Evolutionary conservation across 805 yeast genomes (phyloP).

Genomic region (Yueomyces sp.): DNA sequence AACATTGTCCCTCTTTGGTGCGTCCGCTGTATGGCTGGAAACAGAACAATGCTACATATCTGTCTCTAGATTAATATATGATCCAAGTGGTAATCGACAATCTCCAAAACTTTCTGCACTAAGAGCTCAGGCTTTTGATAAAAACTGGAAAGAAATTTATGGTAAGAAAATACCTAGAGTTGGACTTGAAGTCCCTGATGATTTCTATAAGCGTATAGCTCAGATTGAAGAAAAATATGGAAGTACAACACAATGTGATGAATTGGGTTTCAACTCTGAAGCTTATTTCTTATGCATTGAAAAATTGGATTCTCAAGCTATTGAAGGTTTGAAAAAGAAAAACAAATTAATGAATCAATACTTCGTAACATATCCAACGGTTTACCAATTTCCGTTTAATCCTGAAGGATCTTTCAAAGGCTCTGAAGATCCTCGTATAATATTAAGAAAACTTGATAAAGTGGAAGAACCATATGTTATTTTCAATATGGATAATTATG

Average conservation of each 20-base stretch:
- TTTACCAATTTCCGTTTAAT: slow-evolving; percentile 3
- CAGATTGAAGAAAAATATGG: slow-evolving; percentile 12
- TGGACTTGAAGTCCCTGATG: slow-evolving; percentile 14
- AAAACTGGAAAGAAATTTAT: not conserved
- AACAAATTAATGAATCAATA: slow-evolving; percentile 3
- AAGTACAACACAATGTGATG: slow-evolving; percentile 1
- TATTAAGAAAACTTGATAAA: slow-evolving; percentile 1
- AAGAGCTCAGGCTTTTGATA: not conserved
- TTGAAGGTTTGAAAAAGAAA: no score
- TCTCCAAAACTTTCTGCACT: slow-evolving; percentile 1
- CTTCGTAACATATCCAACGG: slow-evolving; percentile 6
- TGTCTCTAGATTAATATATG: slow-evolving; percentile 32
- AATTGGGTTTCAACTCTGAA: no score
- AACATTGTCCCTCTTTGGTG: slow-evolving; percentile 35
- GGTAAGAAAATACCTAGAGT: slow-evolving; percentile 19
- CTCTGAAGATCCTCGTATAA: slow-evolving; percentile 7
- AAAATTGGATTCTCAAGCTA: no score
- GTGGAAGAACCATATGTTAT: slow-evolving; percentile 5
- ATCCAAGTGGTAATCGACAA: slow-evolving; percentile 19
- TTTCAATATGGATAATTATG: slow-evolving; percentile 4
- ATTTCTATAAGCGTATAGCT: slow-evolving; percentile 19
- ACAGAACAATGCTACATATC: slow-evolving; percentile 37
- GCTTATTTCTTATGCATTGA: no score
- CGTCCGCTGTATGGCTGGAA: slow-evolving; percentile 39
- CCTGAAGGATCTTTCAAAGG: slow-evolving; percentile 6